These are phyloP conservation scores for Phaeosphaeriaceae sp. DNA, from an alignment of 2,329 filamentous ascomycete species.

Conservation along the genomic window DNA sequence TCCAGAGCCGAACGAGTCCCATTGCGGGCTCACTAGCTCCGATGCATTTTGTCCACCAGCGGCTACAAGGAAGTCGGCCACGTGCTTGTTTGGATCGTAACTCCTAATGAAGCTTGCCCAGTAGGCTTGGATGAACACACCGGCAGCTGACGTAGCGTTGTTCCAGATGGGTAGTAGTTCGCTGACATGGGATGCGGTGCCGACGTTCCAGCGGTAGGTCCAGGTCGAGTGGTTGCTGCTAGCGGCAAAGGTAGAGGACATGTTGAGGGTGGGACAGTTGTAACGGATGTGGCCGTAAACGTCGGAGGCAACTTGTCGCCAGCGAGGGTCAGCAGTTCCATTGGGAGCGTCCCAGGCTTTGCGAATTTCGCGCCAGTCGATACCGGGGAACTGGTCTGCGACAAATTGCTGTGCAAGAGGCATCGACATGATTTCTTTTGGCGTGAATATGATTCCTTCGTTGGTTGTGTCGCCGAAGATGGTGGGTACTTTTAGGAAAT, in stretches of 20 bases:
- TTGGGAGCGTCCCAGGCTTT: conserved; percentile 37
- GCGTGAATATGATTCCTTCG: conserved; percentile 51
- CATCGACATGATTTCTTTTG: conserved; percentile 42
- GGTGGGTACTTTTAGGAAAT: conserved; percentile 50
- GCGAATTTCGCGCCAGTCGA: conserved; percentile 40
- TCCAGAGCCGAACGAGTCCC: conserved; percentile 31
- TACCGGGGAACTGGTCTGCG: conserved; percentile 46
- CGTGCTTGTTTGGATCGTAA: conserved; percentile 49
- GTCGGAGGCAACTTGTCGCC: conserved; percentile 48
- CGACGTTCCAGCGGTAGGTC: conserved; percentile 59
- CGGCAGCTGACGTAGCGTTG: conserved; percentile 37
- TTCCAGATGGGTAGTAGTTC: conserved; percentile 50
- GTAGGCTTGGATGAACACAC: conserved; percentile 47
- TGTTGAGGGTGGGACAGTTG: conserved; percentile 53
- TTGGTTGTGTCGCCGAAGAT: conserved; percentile 55
- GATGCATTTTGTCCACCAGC: conserved; percentile 8
- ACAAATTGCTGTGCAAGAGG: conserved; percentile 47
- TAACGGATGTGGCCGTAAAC: conserved; percentile 59
- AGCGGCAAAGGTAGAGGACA: conserved; percentile 45
- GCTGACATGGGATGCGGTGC: conserved; percentile 45
- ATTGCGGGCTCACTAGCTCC: conserved; percentile 32
- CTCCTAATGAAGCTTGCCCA: conserved; percentile 54
- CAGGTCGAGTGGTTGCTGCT: conserved; percentile 44
- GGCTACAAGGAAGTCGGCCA: conserved; percentile 24
- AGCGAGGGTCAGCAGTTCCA: conserved; percentile 31